A percentile compares a stretch with the other conserved stretches of the same genome.
These are phyloP conservation scores for Cucumis hystrix DNA, from an alignment of 306 rosid genomes.

Conservation along the genomic window DNA sequence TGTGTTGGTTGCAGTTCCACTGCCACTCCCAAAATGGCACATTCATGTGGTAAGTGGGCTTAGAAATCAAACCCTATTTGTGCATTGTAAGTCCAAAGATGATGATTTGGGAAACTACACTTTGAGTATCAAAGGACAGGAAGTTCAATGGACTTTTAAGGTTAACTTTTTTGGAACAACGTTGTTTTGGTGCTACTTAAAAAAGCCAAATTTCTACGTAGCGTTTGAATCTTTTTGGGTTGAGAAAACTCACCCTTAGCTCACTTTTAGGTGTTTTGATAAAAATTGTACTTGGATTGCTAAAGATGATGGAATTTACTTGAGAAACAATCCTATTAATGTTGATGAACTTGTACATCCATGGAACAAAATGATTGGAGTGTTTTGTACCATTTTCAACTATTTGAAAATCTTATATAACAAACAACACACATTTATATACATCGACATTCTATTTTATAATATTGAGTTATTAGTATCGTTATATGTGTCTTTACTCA, in stretches of 20 bases:
- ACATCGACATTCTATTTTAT: too few species aligned
- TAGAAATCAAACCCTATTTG: not conserved
- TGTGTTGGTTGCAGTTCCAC: not conserved
- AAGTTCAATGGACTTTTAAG: not conserved
- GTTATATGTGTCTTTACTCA: too few species aligned
- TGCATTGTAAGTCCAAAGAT: too few species aligned
- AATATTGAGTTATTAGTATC: too few species aligned
- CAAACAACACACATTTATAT: not conserved
- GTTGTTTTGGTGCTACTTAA: constrained; percentile 1
- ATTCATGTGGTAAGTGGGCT: not conserved
- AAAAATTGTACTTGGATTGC: constrained; percentile 4
- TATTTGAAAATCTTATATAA: not conserved
- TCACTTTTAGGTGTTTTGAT: not conserved
- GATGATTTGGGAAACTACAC: not conserved
- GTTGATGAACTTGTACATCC: not conserved
- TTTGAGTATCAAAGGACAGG: not conserved
- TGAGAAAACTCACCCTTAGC: not conserved
- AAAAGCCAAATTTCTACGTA: not conserved
- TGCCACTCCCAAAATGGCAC: not conserved
- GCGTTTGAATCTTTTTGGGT: constrained; percentile 3
- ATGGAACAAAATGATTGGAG: not conserved
- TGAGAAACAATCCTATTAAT: not conserved
- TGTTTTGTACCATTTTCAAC: not conserved
- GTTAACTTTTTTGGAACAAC: not conserved
- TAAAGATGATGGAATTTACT: not conserved